phyloP scores from a whole-genome alignment of 2,329 filamentous ascomycete genomes.

The Arthroderma uncinatum region DNA sequence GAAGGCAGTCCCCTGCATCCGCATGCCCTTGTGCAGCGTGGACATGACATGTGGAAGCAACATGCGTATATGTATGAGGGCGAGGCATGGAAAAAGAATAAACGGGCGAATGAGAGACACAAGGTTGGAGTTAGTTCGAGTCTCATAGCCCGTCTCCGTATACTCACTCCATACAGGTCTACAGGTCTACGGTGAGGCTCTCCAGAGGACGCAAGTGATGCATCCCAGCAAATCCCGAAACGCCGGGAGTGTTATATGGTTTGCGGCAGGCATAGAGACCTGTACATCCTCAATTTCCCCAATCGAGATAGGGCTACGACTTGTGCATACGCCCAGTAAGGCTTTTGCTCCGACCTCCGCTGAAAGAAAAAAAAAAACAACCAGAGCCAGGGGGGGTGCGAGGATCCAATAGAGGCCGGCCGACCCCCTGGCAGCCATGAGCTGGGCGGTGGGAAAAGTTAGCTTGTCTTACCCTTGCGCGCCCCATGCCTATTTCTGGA shows the following conservation, averaged over 20 bases:
- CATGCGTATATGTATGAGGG: not conserved
- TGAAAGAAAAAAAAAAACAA: not conserved
- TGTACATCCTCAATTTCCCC: too few species aligned
- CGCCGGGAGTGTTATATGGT: not conserved
- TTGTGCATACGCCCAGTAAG: not conserved
- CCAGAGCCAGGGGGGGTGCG: not conserved
- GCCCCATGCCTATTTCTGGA: slow-evolving; percentile 4
- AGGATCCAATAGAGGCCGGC: not conserved
- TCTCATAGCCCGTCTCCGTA: too few species aligned
- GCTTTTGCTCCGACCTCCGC: not conserved
- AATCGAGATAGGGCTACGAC: too few species aligned
- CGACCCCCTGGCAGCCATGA: not conserved
- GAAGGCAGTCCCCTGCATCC: not conserved
- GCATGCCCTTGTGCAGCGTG: not conserved
- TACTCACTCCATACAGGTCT: too few species aligned
- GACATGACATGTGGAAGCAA: not conserved
- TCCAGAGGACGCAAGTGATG: too few species aligned
- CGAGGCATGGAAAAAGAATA: not conserved
- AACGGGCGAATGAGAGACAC: not conserved
- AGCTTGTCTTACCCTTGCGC: not conserved
- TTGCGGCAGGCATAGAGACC: too few species aligned
- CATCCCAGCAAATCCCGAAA: not conserved
- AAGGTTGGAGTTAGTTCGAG: not conserved
- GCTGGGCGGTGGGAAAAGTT: not conserved
- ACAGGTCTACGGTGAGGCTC: too few species aligned